phyloP scores from a whole-genome alignment of 495 filamentous ascomycete species.

The Lasiosphaeris hirsuta region DNA sequence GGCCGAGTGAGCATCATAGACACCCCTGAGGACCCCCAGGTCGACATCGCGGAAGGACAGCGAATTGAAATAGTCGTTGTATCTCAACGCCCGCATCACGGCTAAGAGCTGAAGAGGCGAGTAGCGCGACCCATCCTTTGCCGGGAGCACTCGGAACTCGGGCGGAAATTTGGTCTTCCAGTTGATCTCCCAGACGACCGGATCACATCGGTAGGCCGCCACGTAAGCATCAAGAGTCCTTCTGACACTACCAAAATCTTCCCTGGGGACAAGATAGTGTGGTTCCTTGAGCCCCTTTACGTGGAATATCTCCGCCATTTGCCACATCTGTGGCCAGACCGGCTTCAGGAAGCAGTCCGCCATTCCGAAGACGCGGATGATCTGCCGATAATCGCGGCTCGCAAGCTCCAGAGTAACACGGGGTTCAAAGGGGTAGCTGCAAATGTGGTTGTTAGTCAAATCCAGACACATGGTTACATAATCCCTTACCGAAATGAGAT shows the following conservation, averaged over 20 bases:
- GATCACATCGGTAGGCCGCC: slow-evolving; percentile 68
- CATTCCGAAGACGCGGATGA: slow-evolving; percentile 69
- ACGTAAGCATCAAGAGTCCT: slow-evolving; percentile 85
- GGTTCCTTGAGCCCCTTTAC: slow-evolving; percentile 57
- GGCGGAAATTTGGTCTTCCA: slow-evolving; percentile 75
- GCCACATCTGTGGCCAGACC: slow-evolving; percentile 70
- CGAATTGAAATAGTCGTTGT: slow-evolving; percentile 85
- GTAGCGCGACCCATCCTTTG: slow-evolving; percentile 61
- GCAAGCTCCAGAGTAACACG: slow-evolving; percentile 69
- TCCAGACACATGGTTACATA: background rate
- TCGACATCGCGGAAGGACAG: slow-evolving; percentile 78
- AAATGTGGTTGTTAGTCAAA: slow-evolving; percentile 20
- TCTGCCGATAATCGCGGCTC: slow-evolving; percentile 71
- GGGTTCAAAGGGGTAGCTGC: slow-evolving; percentile 61
- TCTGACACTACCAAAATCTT: slow-evolving; percentile 78
- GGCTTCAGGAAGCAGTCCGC: slow-evolving; percentile 78
- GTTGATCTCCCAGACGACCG: slow-evolving; percentile 76
- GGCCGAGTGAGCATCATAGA: slow-evolving; percentile 27
- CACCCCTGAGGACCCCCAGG: slow-evolving; percentile 43
- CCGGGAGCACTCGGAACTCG: slow-evolving; percentile 74
- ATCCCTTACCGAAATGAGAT: slow-evolving; percentile 69
- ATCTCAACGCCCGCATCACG: slow-evolving; percentile 80
- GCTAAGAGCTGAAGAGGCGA: slow-evolving; percentile 73
- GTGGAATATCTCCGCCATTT: slow-evolving; percentile 62
- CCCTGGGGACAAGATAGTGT: slow-evolving; percentile 51